A percentile compares a stretch with the other conserved stretches of the same genome.
These are phyloP conservation scores for Puccinia hordei DNA, from an alignment of 1,284 basidiomycete genomes.

Conservation along the genomic window DNA sequence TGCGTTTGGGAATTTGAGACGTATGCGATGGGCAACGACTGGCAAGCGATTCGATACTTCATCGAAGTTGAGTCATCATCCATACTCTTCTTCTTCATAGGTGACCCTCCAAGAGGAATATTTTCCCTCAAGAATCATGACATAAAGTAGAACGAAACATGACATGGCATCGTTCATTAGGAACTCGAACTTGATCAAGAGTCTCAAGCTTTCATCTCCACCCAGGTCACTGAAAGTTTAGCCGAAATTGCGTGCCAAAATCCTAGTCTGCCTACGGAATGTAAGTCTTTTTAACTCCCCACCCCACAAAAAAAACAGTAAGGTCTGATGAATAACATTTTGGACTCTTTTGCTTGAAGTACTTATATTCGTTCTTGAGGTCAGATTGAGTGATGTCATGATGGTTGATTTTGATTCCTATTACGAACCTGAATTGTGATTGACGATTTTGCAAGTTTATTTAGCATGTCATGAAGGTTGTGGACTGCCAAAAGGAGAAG, in stretches of 20 bases:
- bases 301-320: not conserved
- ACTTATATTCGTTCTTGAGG: not conserved
- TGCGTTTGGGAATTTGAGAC: slow-evolving; percentile 51
- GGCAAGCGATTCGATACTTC: slow-evolving; percentile 38
- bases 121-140: not conserved
- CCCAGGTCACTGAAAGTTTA: slow-evolving; percentile 39
- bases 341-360: no score
- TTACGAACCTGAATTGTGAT: not conserved
- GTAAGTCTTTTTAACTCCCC: slow-evolving; percentile 34
- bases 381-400: slow-evolving; percentile 4
- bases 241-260: slow-evolving; percentile 43
- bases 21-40: slow-evolving; percentile 22
- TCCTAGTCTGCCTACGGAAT: slow-evolving; percentile 18
- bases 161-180: not conserved
- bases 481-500: not conserved
- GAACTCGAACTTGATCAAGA: slow-evolving; percentile 12
- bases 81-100: not conserved
- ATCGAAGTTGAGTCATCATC: slow-evolving; percentile 3
- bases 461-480: slow-evolving; percentile 29
- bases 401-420: not conserved
- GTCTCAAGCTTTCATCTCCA: slow-evolving; percentile 21
- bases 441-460: not conserved
- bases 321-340: not conserved
- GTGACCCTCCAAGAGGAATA: not conserved
- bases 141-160: not conserved